Evolutionary conservation across 2,329 filamentous ascomycete species (phyloP).

Genomic region (Penicillium sp.): DNA sequence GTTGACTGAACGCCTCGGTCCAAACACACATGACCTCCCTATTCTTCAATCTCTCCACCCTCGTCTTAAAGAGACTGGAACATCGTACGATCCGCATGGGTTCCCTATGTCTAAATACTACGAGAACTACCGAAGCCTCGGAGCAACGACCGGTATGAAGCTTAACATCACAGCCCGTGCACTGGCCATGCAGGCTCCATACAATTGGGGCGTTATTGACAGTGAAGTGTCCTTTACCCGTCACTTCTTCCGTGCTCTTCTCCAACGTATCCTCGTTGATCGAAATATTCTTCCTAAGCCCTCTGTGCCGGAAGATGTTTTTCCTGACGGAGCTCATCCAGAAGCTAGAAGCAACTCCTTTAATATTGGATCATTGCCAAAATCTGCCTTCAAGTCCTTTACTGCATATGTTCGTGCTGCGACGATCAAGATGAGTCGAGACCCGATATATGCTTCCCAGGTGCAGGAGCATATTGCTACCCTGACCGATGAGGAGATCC

Average conservation of each 20-base stretch:
- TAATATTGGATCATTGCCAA: constrained; percentile 80
- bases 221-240: constrained; percentile 85
- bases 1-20: constrained; percentile 81
- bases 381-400: constrained; percentile 74
- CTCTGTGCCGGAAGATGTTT: constrained; percentile 24
- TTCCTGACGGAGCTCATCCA: constrained; percentile 10
- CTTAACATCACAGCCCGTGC: constrained; percentile 95
- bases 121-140: constrained; percentile 52
- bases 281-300: constrained; percentile 68
- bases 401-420: constrained; percentile 76
- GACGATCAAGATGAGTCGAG: constrained; percentile 66
- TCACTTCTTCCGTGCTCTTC: constrained; percentile 85
- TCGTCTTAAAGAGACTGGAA: constrained; percentile 66
- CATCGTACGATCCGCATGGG: constrained; percentile 76
- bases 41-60: constrained; percentile 71
- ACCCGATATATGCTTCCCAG: constrained; percentile 58
- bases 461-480: constrained; percentile 64
- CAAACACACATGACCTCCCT: constrained; percentile 82
- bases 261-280: constrained; percentile 92
- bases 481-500: constrained; percentile 73
- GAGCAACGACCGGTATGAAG: constrained; percentile 61
- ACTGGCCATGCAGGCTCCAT: constrained; percentile 95
- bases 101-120: constrained; percentile 89
- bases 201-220: constrained; percentile 81
- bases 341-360: constrained; percentile 60